phyloP scores from a whole-genome alignment of 495 filamentous ascomycete species.

The Lichenothelia convexa region DNA sequence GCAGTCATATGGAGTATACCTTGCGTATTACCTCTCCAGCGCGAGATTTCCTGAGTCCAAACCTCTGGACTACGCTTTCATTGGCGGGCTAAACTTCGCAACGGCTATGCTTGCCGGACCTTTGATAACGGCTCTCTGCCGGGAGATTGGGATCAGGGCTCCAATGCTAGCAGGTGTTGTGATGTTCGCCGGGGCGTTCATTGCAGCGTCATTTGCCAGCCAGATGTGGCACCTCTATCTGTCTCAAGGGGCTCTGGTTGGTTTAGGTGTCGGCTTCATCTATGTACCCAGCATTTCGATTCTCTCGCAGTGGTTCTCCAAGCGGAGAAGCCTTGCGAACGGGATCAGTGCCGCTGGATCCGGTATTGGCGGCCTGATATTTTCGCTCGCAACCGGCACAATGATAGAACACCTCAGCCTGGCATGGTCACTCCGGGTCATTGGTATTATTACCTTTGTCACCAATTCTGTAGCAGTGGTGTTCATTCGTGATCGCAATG shows the following conservation, averaged over 20 bases:
- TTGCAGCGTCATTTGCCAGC: constrained; percentile 29
- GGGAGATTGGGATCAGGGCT: constrained; percentile 20
- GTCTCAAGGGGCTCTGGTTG: constrained; percentile 59
- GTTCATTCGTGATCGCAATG: constrained; percentile 50
- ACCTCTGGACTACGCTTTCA: constrained; percentile 31
- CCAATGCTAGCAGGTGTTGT: constrained; percentile 25
- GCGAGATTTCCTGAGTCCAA: constrained; percentile 27
- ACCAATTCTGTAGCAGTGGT: constrained; percentile 38
- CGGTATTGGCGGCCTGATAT: constrained; percentile 54
- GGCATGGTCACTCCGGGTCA: constrained; percentile 47
- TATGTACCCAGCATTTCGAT: constrained; percentile 55
- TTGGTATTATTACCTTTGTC: constrained; percentile 39
- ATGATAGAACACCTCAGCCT: constrained; percentile 43
- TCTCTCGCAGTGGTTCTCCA: constrained; percentile 62
- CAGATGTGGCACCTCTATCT: constrained; percentile 41
- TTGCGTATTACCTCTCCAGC: constrained; percentile 29
- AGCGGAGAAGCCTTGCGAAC: constrained; percentile 50
- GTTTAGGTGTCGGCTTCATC: constrained; percentile 55
- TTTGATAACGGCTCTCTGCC: constrained; percentile 23
- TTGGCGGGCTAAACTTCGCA: constrained; percentile 33
- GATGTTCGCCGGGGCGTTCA: constrained; percentile 21
- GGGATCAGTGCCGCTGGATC: constrained; percentile 53
- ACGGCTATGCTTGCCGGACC: constrained; percentile 30
- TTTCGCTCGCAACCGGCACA: constrained; percentile 31
- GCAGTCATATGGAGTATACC: constrained; percentile 29